Evolutionary conservation across 2,329 filamentous ascomycete genomes (phyloP).

Genomic region (Paraphaeosphaeria sporulosa): DNA sequence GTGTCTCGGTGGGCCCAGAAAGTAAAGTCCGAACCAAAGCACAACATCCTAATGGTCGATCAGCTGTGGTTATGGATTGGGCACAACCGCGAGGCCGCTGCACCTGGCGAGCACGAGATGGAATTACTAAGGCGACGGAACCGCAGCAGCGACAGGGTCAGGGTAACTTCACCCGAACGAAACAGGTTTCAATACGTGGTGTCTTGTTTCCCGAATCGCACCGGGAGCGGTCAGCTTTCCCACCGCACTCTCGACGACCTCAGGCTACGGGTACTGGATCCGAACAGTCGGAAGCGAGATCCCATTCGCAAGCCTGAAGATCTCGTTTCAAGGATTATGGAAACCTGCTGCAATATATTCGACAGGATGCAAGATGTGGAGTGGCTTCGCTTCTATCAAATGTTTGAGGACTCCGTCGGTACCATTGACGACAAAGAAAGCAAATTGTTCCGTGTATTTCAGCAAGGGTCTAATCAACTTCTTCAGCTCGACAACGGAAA

Average conservation of each 20-base stretch:
- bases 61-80: slow-evolving; percentile 21
- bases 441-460: slow-evolving; percentile 15
- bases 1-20: slow-evolving; percentile 17
- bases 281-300: slow-evolving; percentile 6
- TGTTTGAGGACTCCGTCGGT: slow-evolving; percentile 20
- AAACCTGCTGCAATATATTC: slow-evolving; percentile 18
- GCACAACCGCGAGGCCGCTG: background rate
- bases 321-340: slow-evolving; percentile 19
- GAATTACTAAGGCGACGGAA: background rate
- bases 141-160: background rate
- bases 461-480: slow-evolving; percentile 10
- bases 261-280: slow-evolving; percentile 10
- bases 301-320: slow-evolving; percentile 14
- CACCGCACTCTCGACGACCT: slow-evolving; percentile 17
- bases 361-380: slow-evolving; percentile 16
- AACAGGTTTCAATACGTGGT: slow-evolving; percentile 7
- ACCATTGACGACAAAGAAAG: slow-evolving; percentile 19
- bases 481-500: slow-evolving; percentile 11
- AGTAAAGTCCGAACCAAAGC: background rate
- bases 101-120: slow-evolving; percentile 7
- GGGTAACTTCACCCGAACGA: slow-evolving; percentile 1
- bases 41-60: slow-evolving; percentile 22
- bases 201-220: slow-evolving; percentile 17
- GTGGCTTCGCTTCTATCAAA: slow-evolving; percentile 20
- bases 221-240: slow-evolving; percentile 9